These are phyloP conservation scores for Ustanciosporium gigantosporum DNA, from an alignment of 1,284 basidiomycete genomes.

Conservation along the genomic window DNA sequence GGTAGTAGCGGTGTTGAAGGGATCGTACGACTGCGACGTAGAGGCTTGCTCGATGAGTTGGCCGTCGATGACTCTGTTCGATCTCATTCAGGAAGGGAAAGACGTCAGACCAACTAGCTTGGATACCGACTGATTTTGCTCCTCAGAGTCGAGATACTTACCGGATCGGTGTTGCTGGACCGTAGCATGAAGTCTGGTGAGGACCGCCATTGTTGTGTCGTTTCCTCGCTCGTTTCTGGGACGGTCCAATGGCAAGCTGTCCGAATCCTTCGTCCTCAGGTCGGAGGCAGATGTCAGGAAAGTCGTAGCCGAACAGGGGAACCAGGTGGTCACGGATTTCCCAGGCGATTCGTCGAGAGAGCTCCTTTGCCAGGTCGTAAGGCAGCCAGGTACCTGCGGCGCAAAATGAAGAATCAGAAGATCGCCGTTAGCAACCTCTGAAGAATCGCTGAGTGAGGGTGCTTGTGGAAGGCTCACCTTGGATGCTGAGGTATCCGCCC, in stretches of 20 bases:
- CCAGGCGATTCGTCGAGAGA: conserved; percentile 40
- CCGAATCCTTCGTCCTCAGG: conserved; percentile 43
- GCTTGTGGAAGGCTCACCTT: too few relatives aligned
- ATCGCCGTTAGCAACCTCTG: too few relatives aligned
- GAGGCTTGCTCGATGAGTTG: neutral
- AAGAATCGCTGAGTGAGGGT: too few relatives aligned
- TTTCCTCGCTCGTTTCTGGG: conserved; percentile 30
- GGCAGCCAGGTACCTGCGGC: conserved; percentile 37
- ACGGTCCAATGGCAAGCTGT: conserved; percentile 29
- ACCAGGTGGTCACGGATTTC: conserved; percentile 39
- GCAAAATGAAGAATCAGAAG: too few relatives aligned
- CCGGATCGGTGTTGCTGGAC: conserved; percentile 27
- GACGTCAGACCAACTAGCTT: too few relatives aligned
- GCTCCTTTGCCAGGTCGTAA: conserved; percentile 35
- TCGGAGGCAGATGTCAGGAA: conserved; percentile 29
- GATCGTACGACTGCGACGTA: neutral
- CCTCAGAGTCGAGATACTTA: too few relatives aligned
- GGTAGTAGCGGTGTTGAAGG: neutral
- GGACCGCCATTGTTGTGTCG: conserved; percentile 31
- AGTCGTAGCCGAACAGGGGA: conserved; percentile 40
- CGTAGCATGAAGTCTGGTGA: conserved; percentile 39
- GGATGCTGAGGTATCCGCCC: conserved; percentile 47
- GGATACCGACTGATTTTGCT: too few relatives aligned
- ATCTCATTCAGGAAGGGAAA: too few relatives aligned
- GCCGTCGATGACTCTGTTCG: neutral